Conservation (phyloP, 805 yeast species). For the Ogataea nonfermentans region DNA sequence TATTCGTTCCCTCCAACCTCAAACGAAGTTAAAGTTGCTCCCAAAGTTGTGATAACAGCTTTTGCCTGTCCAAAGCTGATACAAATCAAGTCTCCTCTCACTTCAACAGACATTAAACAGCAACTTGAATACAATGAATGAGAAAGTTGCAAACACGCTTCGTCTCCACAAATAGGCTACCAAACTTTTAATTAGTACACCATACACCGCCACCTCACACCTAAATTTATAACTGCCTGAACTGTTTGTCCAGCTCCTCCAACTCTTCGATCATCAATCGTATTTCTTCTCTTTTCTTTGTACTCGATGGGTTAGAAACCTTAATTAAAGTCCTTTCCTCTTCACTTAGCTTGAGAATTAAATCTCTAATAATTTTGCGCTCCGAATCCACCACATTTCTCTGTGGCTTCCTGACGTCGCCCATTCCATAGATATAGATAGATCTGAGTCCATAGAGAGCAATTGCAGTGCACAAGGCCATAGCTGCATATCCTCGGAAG, state of each 20-base stretch:
- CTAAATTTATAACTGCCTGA: constrained; percentile 14
- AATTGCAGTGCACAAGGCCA: constrained; percentile 48
- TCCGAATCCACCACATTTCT: constrained; percentile 21
- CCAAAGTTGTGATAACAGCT: constrained; percentile 17
- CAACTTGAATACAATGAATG: neutral
- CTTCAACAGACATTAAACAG: constrained; percentile 17
- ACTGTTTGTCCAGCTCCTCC: constrained; percentile 20
- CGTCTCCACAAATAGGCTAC: neutral
- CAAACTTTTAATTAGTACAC: too few relatives aligned
- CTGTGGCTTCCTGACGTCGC: constrained; percentile 54
- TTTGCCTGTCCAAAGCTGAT: constrained; percentile 12
- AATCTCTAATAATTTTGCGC: constrained; percentile 13
- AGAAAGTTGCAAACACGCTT: neutral
- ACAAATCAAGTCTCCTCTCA: constrained; percentile 13
- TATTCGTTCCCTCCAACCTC: constrained; percentile 15
- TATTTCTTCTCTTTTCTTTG: constrained; percentile 11
- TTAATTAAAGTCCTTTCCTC: constrained; percentile 13
- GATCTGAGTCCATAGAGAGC: constrained; percentile 62
- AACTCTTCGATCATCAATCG: constrained; percentile 23
- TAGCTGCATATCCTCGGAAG: constrained; percentile 63
- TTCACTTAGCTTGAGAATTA: constrained; percentile 13
- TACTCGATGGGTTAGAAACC: neutral
- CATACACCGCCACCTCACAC: constrained; percentile 3
- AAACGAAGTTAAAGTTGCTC: constrained; percentile 20
- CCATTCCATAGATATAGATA: constrained; percentile 63